Evolutionary conservation across 352 stramenopile genomes (phyloP).

Genomic region (Thraustotheca clavata): DNA sequence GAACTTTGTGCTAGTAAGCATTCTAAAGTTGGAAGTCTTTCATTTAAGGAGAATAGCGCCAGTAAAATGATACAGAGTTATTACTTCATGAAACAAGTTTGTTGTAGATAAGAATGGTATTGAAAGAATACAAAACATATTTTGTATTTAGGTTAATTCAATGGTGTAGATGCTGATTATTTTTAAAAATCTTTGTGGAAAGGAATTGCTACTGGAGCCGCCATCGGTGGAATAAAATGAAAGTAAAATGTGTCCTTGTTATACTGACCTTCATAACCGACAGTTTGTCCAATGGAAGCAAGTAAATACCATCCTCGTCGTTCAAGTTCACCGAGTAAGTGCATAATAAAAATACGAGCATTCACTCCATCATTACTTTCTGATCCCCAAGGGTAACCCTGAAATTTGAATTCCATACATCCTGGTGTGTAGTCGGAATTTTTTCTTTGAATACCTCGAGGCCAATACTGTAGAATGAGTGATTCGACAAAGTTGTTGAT

Average conservation of each 20-base stretch:
- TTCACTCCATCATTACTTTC: background rate
- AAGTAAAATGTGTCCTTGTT: conserved; percentile 1
- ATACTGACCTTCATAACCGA: background rate
- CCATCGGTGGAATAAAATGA: background rate
- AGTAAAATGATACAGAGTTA: too few relatives aligned
- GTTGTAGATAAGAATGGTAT: too few relatives aligned
- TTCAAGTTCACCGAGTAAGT: background rate
- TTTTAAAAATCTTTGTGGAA: conserved; percentile 6
- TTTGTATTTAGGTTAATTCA: too few relatives aligned
- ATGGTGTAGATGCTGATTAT: too few relatives aligned
- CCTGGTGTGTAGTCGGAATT: background rate
- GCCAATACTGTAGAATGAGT: background rate
- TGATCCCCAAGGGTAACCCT: background rate
- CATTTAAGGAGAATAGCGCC: too few relatives aligned
- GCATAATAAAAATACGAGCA: background rate
- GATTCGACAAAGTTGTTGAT: background rate
- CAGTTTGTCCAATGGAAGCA: background rate
- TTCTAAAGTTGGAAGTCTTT: too few relatives aligned
- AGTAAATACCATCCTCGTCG: background rate
- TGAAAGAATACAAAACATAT: too few relatives aligned
- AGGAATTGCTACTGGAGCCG: too few relatives aligned
- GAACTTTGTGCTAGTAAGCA: too few relatives aligned
- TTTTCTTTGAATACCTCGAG: background rate
- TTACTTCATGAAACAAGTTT: too few relatives aligned
- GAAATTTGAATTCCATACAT: background rate